These are phyloP conservation scores for Penicillium roqueforti DNA, from an alignment of 495 filamentous ascomycete genomes.

Conservation along the genomic window DNA sequence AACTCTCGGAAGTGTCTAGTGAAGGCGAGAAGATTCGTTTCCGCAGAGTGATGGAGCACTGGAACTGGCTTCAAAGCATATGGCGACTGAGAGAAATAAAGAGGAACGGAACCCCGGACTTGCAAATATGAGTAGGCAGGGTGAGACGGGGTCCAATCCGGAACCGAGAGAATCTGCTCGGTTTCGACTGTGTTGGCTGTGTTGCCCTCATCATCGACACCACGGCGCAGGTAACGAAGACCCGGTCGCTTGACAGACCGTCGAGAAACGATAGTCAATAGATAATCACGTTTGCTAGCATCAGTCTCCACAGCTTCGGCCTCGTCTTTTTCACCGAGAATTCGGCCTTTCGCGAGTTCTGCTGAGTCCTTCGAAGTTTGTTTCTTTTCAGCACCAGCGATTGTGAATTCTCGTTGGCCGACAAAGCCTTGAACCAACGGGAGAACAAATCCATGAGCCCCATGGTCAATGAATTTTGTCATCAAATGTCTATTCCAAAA, in stretches of 20 bases:
- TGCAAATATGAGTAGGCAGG: slow-evolving; percentile 81
- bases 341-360: slow-evolving; percentile 28
- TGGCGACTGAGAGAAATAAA: slow-evolving; percentile 90
- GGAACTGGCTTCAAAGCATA: slow-evolving; percentile 90
- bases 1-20: slow-evolving; percentile 71
- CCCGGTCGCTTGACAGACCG: slow-evolving; percentile 80
- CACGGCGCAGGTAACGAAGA: slow-evolving; percentile 85
- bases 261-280: slow-evolving; percentile 83
- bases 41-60: slow-evolving; percentile 68
- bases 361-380: slow-evolving; percentile 12
- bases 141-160: slow-evolving; percentile 54
- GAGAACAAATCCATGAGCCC: slow-evolving; percentile 59
- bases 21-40: slow-evolving; percentile 73
- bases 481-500: slow-evolving; percentile 88
- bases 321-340: slow-evolving; percentile 34
- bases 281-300: slow-evolving; percentile 45
- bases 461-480: slow-evolving; percentile 65
- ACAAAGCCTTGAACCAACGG: slow-evolving; percentile 95
- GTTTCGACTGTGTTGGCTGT: slow-evolving; percentile 91
- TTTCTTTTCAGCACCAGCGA: slow-evolving; percentile 38
- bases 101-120: slow-evolving; percentile 78
- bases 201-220: slow-evolving; percentile 81
- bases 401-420: slow-evolving; percentile 74
- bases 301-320: slow-evolving; percentile 21
- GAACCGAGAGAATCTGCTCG: slow-evolving; percentile 78